phyloP scores from a whole-genome alignment of 1,139 yeast species.

The Taphrina wiesneri region DNA sequence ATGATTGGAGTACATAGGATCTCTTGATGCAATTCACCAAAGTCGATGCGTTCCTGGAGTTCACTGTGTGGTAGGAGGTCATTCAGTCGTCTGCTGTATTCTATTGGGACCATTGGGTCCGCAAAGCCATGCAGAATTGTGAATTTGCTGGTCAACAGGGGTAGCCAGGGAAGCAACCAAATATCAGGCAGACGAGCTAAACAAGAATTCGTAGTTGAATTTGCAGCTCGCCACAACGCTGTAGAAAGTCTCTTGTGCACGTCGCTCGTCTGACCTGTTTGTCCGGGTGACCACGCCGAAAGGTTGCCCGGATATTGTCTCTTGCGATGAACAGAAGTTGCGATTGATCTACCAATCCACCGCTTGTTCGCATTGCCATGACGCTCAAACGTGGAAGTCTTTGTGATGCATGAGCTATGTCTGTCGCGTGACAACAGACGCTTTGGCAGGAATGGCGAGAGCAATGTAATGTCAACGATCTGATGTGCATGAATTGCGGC shows the following conservation, averaged over 20 bases:
- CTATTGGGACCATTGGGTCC: neutral
- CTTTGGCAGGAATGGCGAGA: neutral
- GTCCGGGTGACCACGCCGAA: neutral
- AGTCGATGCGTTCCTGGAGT: neutral
- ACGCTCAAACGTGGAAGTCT: neutral
- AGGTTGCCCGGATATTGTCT: neutral
- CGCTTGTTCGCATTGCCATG: neutral
- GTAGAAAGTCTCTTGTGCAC: neutral
- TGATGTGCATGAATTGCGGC: neutral
- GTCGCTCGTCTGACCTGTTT: neutral
- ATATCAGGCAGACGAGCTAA: neutral
- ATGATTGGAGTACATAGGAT: neutral
- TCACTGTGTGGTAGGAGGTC: neutral
- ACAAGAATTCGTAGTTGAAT: neutral
- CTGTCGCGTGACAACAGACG: neutral
- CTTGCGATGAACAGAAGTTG: neutral
- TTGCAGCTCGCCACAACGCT: neutral
- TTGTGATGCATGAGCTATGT: neutral
- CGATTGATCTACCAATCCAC: neutral
- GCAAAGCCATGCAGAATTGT: neutral
- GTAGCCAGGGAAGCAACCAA: neutral
- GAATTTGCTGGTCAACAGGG: neutral
- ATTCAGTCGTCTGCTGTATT: constrained; percentile 3
- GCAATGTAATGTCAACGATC: neutral
- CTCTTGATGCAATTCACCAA: neutral